These are phyloP conservation scores for Lenzites betulinus DNA, from an alignment of 768 basidiomycete genomes.

Conservation along the genomic window DNA sequence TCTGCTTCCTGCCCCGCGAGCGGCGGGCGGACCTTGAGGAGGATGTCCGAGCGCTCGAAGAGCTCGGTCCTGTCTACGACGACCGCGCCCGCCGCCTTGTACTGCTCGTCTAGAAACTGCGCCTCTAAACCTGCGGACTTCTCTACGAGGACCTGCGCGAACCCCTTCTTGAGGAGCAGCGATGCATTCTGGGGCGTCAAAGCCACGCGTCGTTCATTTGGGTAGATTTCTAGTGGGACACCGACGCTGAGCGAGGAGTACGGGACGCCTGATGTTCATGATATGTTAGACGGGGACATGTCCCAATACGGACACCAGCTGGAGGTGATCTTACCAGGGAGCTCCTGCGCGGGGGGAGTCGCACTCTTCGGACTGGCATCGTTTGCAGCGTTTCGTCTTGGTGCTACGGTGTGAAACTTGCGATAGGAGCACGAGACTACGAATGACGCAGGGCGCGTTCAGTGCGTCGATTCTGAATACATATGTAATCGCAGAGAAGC, in stretches of 20 bases:
- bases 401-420: conserved; percentile 14
- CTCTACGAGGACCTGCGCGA: conserved; percentile 71
- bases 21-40: conserved; percentile 86
- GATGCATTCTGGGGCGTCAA: conserved; percentile 80
- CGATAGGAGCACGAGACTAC: conserved; percentile 20
- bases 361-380: conserved; percentile 9
- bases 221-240: conserved; percentile 74
- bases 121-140: conserved; percentile 68
- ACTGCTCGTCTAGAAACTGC: conserved; percentile 82
- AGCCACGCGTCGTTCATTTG: conserved; percentile 78
- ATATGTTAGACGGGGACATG: neutral
- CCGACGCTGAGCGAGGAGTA: conserved; percentile 78
- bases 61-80: conserved; percentile 73
- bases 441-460: neutral
- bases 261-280: conserved; percentile 44
- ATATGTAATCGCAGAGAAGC: neutral
- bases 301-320: neutral
- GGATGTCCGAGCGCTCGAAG: conserved; percentile 69
- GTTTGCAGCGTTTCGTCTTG: conserved; percentile 9
- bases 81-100: conserved; percentile 75
- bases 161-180: conserved; percentile 81
- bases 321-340: conserved; percentile 12
- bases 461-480: neutral
- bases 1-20: conserved; percentile 61
- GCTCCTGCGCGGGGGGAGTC: neutral